phyloP scores from a whole-genome alignment of 352 stramenopile genomes.

The Plasmopara halstedii region DNA sequence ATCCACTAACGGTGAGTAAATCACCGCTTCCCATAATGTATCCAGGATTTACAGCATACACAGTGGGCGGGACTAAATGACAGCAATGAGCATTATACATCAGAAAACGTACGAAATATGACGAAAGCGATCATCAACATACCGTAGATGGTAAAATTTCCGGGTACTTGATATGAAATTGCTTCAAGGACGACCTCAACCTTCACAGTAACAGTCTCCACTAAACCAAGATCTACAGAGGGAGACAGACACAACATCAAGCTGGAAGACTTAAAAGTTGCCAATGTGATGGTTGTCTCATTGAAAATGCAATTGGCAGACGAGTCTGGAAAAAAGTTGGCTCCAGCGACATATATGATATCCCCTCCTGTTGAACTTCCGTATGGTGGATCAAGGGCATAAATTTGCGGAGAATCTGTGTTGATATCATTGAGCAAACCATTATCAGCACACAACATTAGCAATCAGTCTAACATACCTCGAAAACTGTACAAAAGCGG shows the following conservation, averaged over 20 bases:
- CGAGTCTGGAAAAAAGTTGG: slow-evolving; percentile 25
- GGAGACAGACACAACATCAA: slow-evolving; percentile 28
- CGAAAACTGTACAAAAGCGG: slow-evolving; percentile 33
- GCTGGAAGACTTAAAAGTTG: slow-evolving; percentile 17
- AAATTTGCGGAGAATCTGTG: slow-evolving; percentile 34
- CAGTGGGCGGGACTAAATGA: slow-evolving; percentile 16
- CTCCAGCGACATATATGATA: slow-evolving; percentile 21
- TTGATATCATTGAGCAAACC: not conserved
- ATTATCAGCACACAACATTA: not conserved
- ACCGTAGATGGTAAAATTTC: slow-evolving; percentile 22
- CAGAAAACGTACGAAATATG: not conserved
- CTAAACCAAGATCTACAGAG: slow-evolving; percentile 1
- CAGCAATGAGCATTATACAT: not conserved
- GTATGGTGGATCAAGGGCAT: slow-evolving; percentile 17
- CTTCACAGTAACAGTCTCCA: slow-evolving; percentile 4
- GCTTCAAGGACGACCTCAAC: slow-evolving; percentile 26
- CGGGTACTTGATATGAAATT: slow-evolving; percentile 11
- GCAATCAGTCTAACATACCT: slow-evolving; percentile 22
- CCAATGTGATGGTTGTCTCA: slow-evolving; percentile 17
- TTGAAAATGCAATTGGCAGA: slow-evolving; percentile 38
- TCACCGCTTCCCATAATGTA: slow-evolving; percentile 25
- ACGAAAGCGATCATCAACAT: not conserved
- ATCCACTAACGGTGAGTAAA: slow-evolving; percentile 20
- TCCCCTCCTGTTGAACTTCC: slow-evolving; percentile 15
- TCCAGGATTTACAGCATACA: slow-evolving; percentile 14